Evolutionary conservation across 2,329 filamentous ascomycete species (phyloP), one percentile per base, ranked within the genome.

Genomic region (Zopfia rhizophila): DNA sequence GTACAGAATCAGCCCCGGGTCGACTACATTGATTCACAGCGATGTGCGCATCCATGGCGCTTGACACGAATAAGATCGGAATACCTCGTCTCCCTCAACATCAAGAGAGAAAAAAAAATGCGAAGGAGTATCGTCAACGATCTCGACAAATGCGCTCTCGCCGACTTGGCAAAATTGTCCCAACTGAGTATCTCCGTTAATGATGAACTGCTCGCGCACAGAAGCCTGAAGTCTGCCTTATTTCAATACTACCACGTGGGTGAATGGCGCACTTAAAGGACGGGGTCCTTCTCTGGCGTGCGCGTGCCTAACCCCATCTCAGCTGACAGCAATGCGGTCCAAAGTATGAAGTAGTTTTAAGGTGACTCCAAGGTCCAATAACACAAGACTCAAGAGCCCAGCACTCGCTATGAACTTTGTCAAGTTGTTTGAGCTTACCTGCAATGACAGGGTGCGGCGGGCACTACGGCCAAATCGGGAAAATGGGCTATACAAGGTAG

Each of bases 401-500:
- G 13, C 14, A 10, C 21, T 24, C 14, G 31, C 10, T 13, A 35
- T 28, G 25, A 47, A 27, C 39, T 42, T 44, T 22, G 24, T 32
- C 18, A 32, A 38, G 28, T 41, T 32, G 41, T 33, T 31, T 47
- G 13, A 35, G 36, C 37, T 30, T 41, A 32, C 39, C 37, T 47
- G 46, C 42, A 52, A 14, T 31, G 17, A 37, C 17, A 21, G 41
- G 44, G 29, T 40, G 31, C 13, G n/a, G 18, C 30, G 18, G 45
- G 36, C 52, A 43, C 54, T 56, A 55, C 22, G 14, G 46, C 45
- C 39, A 36, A 47, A 45, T 45, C 36, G 28, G 54, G 54, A 24
- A 45, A 56, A 55, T 56, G 54, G 54, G 54, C 41, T 30, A 28
- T 42, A 48, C 31, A 44, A 39, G 41, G 31, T 39, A 39, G 36